A percentile compares a stretch with the other conserved stretches of the same genome.
phyloP scores from a whole-genome alignment of 2,329 filamentous ascomycete genomes.

The Alternaria sp. region DNA sequence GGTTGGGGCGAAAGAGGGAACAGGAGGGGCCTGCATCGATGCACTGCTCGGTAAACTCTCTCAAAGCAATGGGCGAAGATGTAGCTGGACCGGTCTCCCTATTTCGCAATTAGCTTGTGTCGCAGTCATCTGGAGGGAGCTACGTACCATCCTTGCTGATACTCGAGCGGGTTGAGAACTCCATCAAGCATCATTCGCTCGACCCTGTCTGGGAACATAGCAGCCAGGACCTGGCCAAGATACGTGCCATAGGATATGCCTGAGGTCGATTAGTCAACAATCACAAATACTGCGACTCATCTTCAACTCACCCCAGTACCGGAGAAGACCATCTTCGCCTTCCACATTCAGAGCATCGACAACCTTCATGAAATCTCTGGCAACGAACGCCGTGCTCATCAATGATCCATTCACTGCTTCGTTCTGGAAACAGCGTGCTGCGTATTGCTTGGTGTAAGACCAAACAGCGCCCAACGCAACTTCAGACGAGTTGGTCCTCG shows the following conservation, averaged over 20 bases:
- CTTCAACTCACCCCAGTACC: not conserved
- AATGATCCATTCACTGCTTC: not conserved
- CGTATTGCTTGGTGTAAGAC: not conserved
- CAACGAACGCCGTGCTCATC: not conserved
- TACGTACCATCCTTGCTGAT: not conserved
- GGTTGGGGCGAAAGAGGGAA: not conserved
- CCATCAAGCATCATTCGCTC: not conserved
- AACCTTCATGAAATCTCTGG: not conserved
- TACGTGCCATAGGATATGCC: not conserved
- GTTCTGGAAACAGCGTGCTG: not conserved
- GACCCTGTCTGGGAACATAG: not conserved
- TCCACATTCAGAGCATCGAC: not conserved
- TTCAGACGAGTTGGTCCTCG: not conserved
- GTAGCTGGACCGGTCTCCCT: not conserved
- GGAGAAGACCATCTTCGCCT: not conserved
- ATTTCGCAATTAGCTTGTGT: fast-evolving
- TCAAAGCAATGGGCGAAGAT: fast-evolving
- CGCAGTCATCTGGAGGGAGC: not conserved
- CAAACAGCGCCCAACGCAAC: not conserved
- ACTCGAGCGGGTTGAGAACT: not conserved
- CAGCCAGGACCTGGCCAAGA: not conserved
- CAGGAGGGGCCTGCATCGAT: not conserved
- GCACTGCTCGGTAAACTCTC: not conserved
- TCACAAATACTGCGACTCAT: fast-evolving
- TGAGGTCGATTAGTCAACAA: fast-evolving